Percentiles rank a stretch among this genome's conserved stretches.
These are phyloP conservation scores for Geoglossum cookeanum DNA, from an alignment of 2,329 filamentous ascomycete species.

Conservation along the genomic window DNA sequence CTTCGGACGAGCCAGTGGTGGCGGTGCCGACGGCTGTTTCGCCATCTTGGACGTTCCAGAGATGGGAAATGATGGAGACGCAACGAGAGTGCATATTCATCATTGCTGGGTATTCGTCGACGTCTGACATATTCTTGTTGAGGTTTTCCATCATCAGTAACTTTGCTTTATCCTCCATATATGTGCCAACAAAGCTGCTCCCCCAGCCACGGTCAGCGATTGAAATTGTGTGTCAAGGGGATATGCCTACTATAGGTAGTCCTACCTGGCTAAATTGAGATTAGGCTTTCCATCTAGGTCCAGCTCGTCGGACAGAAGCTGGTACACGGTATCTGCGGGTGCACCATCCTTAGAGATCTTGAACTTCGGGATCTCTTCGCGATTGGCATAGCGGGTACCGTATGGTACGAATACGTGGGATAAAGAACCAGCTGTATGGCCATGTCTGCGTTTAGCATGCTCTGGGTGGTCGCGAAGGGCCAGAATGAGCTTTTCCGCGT, in stretches of 20 bases:
- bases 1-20: conserved; percentile 52
- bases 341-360: conserved; percentile 36
- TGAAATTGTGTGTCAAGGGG: not conserved
- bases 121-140: conserved; percentile 53
- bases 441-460: conserved; percentile 20
- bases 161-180: conserved; percentile 47
- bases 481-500: conserved; percentile 22
- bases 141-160: conserved; percentile 48
- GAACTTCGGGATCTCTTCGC: conserved; percentile 39
- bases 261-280: conserved; percentile 41
- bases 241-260: not conserved
- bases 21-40: conserved; percentile 49
- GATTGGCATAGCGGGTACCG: conserved; percentile 35
- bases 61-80: conserved; percentile 45
- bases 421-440: conserved; percentile 20
- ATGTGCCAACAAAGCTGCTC: conserved; percentile 48
- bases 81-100: conserved; percentile 46
- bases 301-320: conserved; percentile 43
- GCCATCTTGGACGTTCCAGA: conserved; percentile 42
- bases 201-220: conserved; percentile 3
- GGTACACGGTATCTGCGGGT: conserved; percentile 43
- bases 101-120: conserved; percentile 26
- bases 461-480: conserved; percentile 27
- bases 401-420: conserved; percentile 35
- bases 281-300: conserved; percentile 48